Evolutionary conservation across 2,329 filamentous ascomycete species (phyloP).

Genomic region (Alternaria gansuensis): DNA sequence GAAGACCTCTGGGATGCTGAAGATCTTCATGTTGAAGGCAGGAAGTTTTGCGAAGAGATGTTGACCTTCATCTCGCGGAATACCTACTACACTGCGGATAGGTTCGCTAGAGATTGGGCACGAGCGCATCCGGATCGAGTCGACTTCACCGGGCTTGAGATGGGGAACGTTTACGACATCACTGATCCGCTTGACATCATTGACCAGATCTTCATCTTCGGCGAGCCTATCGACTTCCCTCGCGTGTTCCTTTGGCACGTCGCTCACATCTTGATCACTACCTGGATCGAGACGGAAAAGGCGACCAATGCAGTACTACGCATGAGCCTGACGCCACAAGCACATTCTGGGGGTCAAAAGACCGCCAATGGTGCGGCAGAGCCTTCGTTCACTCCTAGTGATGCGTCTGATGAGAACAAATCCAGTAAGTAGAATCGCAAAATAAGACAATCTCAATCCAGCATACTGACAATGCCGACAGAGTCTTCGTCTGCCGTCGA

Average conservation of each 20-base stretch:
- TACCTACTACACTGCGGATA: conserved; percentile 31
- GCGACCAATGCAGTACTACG: conserved; percentile 9
- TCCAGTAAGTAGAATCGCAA: conserved; percentile 25
- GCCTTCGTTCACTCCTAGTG: not conserved
- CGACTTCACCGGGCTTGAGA: conserved; percentile 26
- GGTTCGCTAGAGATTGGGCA: conserved; percentile 39
- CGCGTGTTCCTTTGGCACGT: conserved; percentile 45
- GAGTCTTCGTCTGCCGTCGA: conserved; percentile 11
- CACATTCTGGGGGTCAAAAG: not conserved
- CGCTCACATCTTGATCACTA: conserved; percentile 34
- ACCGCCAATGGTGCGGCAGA: not conserved
- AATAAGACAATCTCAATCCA: not conserved
- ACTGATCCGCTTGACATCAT: conserved; percentile 34
- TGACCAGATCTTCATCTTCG: conserved; percentile 42
- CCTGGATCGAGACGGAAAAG: conserved; percentile 20
- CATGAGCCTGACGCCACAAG: not conserved
- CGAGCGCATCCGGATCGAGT: conserved; percentile 32
- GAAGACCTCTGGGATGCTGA: conserved; percentile 47
- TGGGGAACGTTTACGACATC: conserved; percentile 30
- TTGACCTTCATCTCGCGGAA: conserved; percentile 40
- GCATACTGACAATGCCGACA: conserved; percentile 24
- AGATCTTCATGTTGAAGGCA: conserved; percentile 47
- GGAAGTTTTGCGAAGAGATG: conserved; percentile 39
- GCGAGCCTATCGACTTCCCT: conserved; percentile 36
- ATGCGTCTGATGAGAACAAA: not conserved